Percentiles rank a stretch among this genome's conserved stretches.
phyloP scores from a whole-genome alignment of 2,329 filamentous ascomycete species.

The Pleomassaria siparia region DNA sequence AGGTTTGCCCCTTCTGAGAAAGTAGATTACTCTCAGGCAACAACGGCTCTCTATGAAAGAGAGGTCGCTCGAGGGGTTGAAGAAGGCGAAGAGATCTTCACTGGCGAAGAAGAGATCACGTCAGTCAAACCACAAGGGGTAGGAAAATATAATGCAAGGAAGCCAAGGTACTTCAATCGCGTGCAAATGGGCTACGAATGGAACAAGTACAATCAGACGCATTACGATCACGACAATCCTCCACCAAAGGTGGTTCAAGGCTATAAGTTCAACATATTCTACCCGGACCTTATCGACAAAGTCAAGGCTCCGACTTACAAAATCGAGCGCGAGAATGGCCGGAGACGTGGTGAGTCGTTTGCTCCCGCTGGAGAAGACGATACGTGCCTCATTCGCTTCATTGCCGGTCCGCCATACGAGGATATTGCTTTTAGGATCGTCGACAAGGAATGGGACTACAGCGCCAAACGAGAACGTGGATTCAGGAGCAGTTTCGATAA shows the following conservation, averaged over 20 bases:
- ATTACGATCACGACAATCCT: conserved; percentile 98
- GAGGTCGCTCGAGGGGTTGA: conserved; percentile 88
- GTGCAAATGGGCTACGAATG: conserved; percentile 99
- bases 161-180: conserved; percentile 95
- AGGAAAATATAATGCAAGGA: conserved; percentile 81
- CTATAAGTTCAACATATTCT: conserved; percentile 99
- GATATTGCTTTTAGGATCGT: conserved; percentile 97
- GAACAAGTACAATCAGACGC: conserved; percentile 99
- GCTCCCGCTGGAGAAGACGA: conserved; percentile 94
- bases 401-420: conserved; percentile 92
- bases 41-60: conserved; percentile 85
- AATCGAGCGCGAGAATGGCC: conserved; percentile 89
- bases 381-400: conserved; percentile 93
- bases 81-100: conserved; percentile 95
- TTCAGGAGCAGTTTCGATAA: conserved; percentile 98
- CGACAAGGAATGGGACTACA: conserved; percentile 99
- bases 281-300: conserved; percentile 94
- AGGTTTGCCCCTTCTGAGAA: conserved; percentile 70
- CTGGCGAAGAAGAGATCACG: conserved; percentile 79
- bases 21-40: conserved; percentile 83
- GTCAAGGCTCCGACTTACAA: conserved; percentile 92
- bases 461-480: conserved; percentile 88
- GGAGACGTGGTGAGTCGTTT: conserved; percentile 86
- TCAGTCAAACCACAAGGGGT: conserved; percentile 73
- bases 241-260: conserved; percentile 97